Percentiles rank a stretch among this genome's conserved stretches.
These are phyloP conservation scores for Penicillium argentinense DNA, from an alignment of 495 filamentous ascomycete genomes.

Conservation along the genomic window DNA sequence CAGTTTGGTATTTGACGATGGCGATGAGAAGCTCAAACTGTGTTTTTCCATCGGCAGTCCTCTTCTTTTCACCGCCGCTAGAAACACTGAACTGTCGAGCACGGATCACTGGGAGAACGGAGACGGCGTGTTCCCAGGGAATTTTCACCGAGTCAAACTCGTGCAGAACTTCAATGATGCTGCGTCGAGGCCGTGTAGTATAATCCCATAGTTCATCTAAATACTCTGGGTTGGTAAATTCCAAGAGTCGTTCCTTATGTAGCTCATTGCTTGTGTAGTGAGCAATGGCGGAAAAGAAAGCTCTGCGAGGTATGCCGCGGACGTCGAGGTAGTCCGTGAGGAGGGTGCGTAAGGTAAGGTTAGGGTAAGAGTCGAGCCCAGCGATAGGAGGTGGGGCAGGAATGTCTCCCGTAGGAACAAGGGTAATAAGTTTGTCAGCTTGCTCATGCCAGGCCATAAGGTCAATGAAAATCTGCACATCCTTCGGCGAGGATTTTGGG, in stretches of 20 bases:
- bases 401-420: slow-evolving; percentile 34
- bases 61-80: slow-evolving; percentile 61
- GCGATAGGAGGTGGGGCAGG: slow-evolving; percentile 44
- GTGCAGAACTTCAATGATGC: slow-evolving; percentile 85
- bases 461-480: slow-evolving; percentile 71
- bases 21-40: slow-evolving; percentile 78
- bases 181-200: slow-evolving; percentile 85
- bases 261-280: slow-evolving; percentile 68
- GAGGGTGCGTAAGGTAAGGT: slow-evolving; percentile 70
- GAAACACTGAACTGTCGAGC: slow-evolving; percentile 87
- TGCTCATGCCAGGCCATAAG: slow-evolving; percentile 73
- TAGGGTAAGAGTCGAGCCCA: slow-evolving; percentile 36
- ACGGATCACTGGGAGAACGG: slow-evolving; percentile 72
- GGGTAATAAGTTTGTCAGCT: slow-evolving; percentile 63
- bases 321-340: slow-evolving; percentile 83
- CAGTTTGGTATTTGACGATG: slow-evolving; percentile 88
- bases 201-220: slow-evolving; percentile 95
- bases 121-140: slow-evolving; percentile 67
- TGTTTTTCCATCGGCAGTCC: slow-evolving; percentile 34
- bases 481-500: slow-evolving; percentile 80
- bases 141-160: slow-evolving; percentile 86
- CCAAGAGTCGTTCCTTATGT: slow-evolving; percentile 77
- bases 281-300: slow-evolving; percentile 74
- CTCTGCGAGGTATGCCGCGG: slow-evolving; percentile 81
- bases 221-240: slow-evolving; percentile 75